Base-by-base conservation (phyloP, 176 grass and related monocot species). In the Triticum dicoccoides region DNA sequence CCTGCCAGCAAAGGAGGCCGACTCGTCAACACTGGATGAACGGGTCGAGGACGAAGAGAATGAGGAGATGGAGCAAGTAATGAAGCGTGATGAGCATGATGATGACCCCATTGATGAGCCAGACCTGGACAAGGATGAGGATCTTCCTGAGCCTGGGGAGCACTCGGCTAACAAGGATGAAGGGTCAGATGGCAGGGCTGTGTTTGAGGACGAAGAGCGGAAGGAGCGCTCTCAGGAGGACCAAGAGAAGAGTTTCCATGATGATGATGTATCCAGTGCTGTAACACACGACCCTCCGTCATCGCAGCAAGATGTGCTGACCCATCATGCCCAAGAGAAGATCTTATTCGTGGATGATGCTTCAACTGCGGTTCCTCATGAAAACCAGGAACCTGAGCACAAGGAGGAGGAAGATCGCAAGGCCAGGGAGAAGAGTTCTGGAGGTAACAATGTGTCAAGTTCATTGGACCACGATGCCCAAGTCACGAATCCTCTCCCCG, bases 341-440 rank as follows among this genome's bases (percentile, higher is more conserved):
- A 92, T 87, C 32, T 89, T 90, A 7, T 85, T 71, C 0, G 86
- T 85, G 13, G 93, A 95, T 69, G 86, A 95, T 89, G 93, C 88
- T 52, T 90, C 93, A 15, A 92, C 83, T 5, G 86, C 88, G 23
- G 94, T 95, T 27, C 83, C 72, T 85, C 89, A 86, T 73, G 73
- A 80, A 34, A 75, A 86, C 5, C 81, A 86, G 12, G 78, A 81
- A 35, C 35, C 77, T 11, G 90, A 87, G 79, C 72, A 11, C 8
- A 84, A 81, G 52, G 91, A 97, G 68, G 92, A 91, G 39, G 85
- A 89, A 91, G 82, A 88, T 62, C 74, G 47, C 20, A 86, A 90
- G 83, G 94, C 92, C 21, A 88, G 72, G 51, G 97, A 98, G 61
- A 91, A 81, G 86, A 91, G 86, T 85, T 96, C 94, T 86, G 83